phyloP scores from a whole-genome alignment of 2,329 filamentous ascomycete genomes.

The Mollisia scopiformis region DNA sequence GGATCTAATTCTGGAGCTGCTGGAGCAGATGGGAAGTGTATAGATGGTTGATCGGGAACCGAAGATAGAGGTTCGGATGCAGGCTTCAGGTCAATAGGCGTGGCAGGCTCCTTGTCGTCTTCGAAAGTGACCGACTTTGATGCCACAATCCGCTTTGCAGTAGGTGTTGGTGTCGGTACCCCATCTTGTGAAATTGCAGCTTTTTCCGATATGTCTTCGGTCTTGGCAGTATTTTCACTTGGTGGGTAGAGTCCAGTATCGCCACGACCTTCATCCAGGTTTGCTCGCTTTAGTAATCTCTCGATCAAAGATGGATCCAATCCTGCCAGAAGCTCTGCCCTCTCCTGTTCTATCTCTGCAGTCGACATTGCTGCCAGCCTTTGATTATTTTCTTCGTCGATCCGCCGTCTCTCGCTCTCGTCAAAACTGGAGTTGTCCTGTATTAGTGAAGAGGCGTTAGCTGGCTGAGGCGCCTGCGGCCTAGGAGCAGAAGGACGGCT shows the following conservation, averaged over 20 bases:
- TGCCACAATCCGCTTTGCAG: slow-evolving; percentile 37
- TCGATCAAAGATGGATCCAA: slow-evolving; percentile 78
- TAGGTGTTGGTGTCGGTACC: slow-evolving; percentile 27
- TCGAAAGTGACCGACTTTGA: slow-evolving; percentile 45
- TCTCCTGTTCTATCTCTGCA: slow-evolving; percentile 79
- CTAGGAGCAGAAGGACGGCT: slow-evolving; percentile 22
- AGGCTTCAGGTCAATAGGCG: slow-evolving; percentile 43
- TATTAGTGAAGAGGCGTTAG: slow-evolving; percentile 24
- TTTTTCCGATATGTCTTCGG: neutral
- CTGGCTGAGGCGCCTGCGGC: slow-evolving; percentile 13
- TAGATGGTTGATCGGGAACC: slow-evolving; percentile 45
- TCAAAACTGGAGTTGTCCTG: slow-evolving; percentile 37
- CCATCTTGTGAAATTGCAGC: slow-evolving; percentile 8
- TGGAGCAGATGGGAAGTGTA: slow-evolving; percentile 46
- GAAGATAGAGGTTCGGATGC: slow-evolving; percentile 49
- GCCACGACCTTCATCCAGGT: slow-evolving; percentile 36
- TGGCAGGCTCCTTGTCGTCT: slow-evolving; percentile 43
- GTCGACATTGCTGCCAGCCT: slow-evolving; percentile 78
- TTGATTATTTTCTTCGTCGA: slow-evolving; percentile 81
- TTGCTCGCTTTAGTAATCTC: slow-evolving; percentile 59
- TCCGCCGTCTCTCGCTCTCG: slow-evolving; percentile 67
- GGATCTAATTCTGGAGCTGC: slow-evolving; percentile 78
- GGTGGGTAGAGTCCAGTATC: slow-evolving; percentile 34
- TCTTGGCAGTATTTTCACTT: neutral
- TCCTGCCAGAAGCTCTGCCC: slow-evolving; percentile 76